Percentiles rank a stretch among this genome's conserved stretches.
Conservation (phyloP, 305 asterid genomes). For the Fraxinus sp. region DNA sequence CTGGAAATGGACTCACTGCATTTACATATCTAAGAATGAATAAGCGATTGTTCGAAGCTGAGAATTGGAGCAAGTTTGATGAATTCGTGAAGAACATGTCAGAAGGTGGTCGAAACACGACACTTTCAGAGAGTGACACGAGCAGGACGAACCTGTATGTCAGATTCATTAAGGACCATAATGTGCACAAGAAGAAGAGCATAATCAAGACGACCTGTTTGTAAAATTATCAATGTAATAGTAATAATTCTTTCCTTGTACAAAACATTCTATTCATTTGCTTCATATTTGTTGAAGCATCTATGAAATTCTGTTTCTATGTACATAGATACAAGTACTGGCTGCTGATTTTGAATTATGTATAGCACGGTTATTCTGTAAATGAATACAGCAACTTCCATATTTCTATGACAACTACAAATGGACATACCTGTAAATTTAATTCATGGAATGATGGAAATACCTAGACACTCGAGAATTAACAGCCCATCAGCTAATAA, state of each 20-base stretch:
- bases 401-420: not conserved
- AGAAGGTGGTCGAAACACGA: conserved; percentile 50
- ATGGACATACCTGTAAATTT: not conserved
- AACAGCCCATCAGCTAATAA: not conserved
- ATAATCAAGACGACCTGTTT: conserved; percentile 47
- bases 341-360: not conserved
- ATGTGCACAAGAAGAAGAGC: conserved; percentile 22
- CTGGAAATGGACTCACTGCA: conserved; percentile 65
- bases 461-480: not conserved
- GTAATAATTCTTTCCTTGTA: not conserved
- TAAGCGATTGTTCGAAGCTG: conserved; percentile 67
- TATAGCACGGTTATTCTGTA: not conserved
- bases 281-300: not conserved
- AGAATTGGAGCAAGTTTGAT: conserved; percentile 69
- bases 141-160: conserved; percentile 63
- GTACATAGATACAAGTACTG: not conserved
- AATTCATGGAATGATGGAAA: not conserved
- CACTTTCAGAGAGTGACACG: conserved; percentile 54
- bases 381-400: not conserved
- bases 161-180: conserved; percentile 40
- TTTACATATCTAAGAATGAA: conserved; percentile 83
- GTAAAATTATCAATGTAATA: conserved; percentile 29
- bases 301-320: not conserved
- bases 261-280: not conserved
- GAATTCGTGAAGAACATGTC: conserved; percentile 77